phyloP scores from a whole-genome alignment of 345 rosid genomes.

The Microcos paniculata region DNA sequence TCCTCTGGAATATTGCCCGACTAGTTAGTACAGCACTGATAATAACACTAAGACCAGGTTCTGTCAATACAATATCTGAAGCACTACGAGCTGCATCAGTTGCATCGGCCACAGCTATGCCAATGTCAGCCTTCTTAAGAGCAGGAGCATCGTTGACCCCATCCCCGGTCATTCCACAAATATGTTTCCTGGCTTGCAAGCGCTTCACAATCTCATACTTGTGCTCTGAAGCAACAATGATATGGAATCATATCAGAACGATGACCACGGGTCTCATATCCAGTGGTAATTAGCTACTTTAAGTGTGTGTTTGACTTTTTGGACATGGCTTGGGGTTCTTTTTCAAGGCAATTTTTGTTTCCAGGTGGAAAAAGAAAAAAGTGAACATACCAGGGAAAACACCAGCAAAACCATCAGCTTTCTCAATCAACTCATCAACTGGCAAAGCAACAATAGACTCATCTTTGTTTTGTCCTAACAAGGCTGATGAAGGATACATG shows the following conservation, averaged over 20 bases:
- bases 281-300: background rate
- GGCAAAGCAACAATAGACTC: constrained; percentile 59
- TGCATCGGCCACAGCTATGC: constrained; percentile 74
- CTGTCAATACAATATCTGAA: constrained; percentile 66
- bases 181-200: constrained; percentile 69
- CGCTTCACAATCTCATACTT: constrained; percentile 72
- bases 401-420: constrained; percentile 69
- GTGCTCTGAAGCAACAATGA: constrained; percentile 45
- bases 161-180: constrained; percentile 63
- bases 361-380: background rate
- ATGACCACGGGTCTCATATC: background rate
- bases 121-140: constrained; percentile 71
- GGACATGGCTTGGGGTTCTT: background rate
- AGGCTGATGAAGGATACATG: constrained; percentile 66
- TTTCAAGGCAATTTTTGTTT: background rate
- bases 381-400: constrained; percentile 59
- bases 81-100: constrained; percentile 81
- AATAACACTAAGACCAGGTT: constrained; percentile 70
- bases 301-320: background rate
- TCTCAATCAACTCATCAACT: constrained; percentile 58
- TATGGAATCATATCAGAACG: background rate
- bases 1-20: constrained; percentile 63
- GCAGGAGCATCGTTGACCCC: constrained; percentile 73
- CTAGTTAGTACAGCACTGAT: constrained; percentile 67
- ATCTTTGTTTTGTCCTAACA: constrained; percentile 63